A percentile compares a stretch with the other conserved stretches of the same genome.
These are phyloP conservation scores for Epichloe gansuensis DNA, from an alignment of 2,329 filamentous ascomycete genomes.

Conservation along the genomic window DNA sequence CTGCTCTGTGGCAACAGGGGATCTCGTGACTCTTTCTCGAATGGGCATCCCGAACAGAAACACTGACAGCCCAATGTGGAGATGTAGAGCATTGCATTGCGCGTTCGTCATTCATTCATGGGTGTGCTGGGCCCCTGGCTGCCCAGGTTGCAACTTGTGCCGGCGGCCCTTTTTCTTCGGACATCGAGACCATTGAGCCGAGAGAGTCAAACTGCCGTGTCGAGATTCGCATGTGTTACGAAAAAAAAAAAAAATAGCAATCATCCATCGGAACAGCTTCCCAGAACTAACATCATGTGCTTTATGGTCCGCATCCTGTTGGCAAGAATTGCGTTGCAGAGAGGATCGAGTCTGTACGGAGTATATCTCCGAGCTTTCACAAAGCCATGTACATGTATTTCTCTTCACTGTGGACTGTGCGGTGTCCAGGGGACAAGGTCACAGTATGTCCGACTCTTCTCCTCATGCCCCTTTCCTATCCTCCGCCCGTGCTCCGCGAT, in stretches of 20 bases:
- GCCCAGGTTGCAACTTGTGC: no score
- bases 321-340: no score
- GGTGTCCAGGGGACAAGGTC: no score
- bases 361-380: background rate
- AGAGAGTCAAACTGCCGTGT: no score
- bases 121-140: background rate
- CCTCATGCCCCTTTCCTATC: background rate
- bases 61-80: slow-evolving; percentile 1
- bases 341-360: background rate
- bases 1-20: background rate
- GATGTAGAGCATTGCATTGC: background rate
- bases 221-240: background rate
- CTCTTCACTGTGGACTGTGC: no score
- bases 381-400: no score
- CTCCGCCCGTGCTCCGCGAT: background rate
- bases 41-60: slow-evolving; percentile 8
- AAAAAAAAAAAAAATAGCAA: background rate
- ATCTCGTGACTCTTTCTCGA: slow-evolving; percentile 7
- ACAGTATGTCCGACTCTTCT: background rate
- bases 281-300: background rate
- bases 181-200: no score
- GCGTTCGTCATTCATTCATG: background rate
- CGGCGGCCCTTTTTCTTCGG: no score
- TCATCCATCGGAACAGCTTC: background rate
- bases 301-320: no score